These are phyloP conservation scores for Urochloa ruziziensis DNA, from an alignment of 176 grass and related monocot species.

Conservation along the genomic window DNA sequence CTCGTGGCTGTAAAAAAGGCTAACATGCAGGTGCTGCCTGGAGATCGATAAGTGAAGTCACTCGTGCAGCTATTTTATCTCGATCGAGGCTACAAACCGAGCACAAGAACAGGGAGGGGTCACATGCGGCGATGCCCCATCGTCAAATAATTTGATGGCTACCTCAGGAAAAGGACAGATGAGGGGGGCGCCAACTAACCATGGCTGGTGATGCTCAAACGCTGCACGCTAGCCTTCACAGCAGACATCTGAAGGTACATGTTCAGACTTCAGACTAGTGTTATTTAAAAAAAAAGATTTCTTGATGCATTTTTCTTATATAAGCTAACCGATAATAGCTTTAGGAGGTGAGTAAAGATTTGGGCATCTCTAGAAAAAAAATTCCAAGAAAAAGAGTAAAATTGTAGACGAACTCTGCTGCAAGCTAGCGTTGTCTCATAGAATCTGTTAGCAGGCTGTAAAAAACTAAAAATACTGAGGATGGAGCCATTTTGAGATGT, in stretches of 20 bases:
- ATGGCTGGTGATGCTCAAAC: conserved; percentile 29
- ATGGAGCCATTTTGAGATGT: not conserved
- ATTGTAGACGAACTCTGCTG: not conserved
- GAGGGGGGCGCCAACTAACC: conserved; percentile 9
- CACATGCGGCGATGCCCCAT: conserved; percentile 38
- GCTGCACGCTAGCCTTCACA: not conserved
- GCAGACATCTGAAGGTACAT: not conserved
- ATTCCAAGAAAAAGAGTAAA: not conserved
- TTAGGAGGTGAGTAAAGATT: not conserved
- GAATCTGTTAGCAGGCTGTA: not conserved
- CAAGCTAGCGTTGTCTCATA: too few relatives aligned
- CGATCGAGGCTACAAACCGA: not conserved
- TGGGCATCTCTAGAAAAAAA: not conserved
- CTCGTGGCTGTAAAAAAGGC: conserved; percentile 15
- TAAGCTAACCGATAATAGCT: not conserved
- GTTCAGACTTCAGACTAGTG: conserved; percentile 6
- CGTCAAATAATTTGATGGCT: conserved; percentile 39
- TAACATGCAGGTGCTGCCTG: not conserved
- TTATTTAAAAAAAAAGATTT: not conserved
- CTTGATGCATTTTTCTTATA: not conserved
- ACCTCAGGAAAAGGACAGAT: conserved; percentile 39
- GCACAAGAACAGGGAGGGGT: conserved; percentile 13
- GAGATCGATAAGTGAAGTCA: not conserved
- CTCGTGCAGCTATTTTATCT: conserved; percentile 10
- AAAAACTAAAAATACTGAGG: not conserved